Evolutionary conservation across 495 filamentous ascomycete species (phyloP), one percentile per base, ranked within the genome.

Genomic region (Aspergillus sclerotiicarbonarius): DNA sequence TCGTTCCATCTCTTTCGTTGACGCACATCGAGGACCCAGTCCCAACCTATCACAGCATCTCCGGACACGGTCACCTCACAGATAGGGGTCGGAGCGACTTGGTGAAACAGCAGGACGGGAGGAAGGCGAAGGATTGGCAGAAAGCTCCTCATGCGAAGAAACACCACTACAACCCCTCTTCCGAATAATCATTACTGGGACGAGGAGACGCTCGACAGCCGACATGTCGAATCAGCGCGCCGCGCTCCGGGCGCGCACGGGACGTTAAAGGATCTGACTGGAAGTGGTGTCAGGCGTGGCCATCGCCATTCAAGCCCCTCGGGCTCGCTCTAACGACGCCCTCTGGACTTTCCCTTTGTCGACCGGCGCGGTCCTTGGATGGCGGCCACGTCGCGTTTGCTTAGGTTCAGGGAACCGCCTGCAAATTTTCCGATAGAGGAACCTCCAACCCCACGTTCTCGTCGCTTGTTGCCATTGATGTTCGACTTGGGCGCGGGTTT

Each of bases 371-470:
- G 57, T 10, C 62, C 65, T 59, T 72, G 65, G 54, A 97, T 91
- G 53, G 80, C 75, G 51, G 75, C 73, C 21, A 96, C 80, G 69
- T 97, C 94, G 56, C 79, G 81, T 67, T 84, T 84, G 68, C 87
- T 94, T 62, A 97, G 73, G 61, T 81, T 88, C 73, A 98, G 69
- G 61, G 88, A 89, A 8, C 91, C 91, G 9, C 87, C 87, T 19
- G 82, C 80, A 69, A 96, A 89, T 70, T 80, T 92, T 0, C 93
- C 93, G 8, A 96, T 84, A 3, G 79, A 82, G 1, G 92, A 90
- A 44, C 82, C 82, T 47, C 84, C 89, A 64, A 96, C 82, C 4
- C 84, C 85, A 63, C 84, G 80, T 48, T 91, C 84, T 56, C 83
- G 79, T 57, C 72, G 80, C 39, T 75, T 72, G 13, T 58, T 64